These are phyloP conservation scores for Geum urbanum DNA, from an alignment of 306 rosid species.

Conservation along the genomic window DNA sequence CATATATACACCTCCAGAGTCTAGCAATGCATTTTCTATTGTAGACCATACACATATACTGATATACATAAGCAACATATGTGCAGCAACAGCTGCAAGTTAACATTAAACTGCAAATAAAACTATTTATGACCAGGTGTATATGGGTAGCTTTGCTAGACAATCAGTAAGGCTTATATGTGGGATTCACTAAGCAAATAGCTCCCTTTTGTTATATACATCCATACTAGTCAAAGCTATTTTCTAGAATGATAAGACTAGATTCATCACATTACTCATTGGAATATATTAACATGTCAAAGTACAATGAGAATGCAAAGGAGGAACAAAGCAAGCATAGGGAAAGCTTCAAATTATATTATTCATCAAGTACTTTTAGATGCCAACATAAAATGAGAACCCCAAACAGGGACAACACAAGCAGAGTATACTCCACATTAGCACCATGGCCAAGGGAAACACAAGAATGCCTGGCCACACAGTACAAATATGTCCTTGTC, in stretches of 20 bases:
- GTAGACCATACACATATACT: background rate
- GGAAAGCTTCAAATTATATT: background rate
- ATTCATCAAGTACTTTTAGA: background rate
- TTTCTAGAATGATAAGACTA: background rate
- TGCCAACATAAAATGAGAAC: background rate
- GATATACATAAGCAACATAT: background rate
- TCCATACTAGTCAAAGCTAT: background rate
- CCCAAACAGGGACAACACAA: background rate
- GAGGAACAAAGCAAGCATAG: background rate
- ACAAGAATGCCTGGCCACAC: constrained; percentile 9
- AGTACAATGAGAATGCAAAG: background rate
- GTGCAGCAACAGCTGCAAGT: background rate
- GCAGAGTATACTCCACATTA: background rate
- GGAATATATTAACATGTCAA: background rate
- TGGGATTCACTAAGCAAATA: background rate
- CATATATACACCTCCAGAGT: background rate
- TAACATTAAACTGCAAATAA: background rate
- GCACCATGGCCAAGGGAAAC: constrained; percentile 12
- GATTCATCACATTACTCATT: background rate
- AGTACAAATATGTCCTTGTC: constrained; percentile 8
- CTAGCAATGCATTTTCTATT: background rate
- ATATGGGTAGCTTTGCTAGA: background rate
- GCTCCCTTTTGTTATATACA: no score
- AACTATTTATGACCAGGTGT: background rate
- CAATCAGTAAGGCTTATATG: background rate